phyloP scores from a whole-genome alignment of 164 flowering plant species.

The Litsea cubeba region DNA sequence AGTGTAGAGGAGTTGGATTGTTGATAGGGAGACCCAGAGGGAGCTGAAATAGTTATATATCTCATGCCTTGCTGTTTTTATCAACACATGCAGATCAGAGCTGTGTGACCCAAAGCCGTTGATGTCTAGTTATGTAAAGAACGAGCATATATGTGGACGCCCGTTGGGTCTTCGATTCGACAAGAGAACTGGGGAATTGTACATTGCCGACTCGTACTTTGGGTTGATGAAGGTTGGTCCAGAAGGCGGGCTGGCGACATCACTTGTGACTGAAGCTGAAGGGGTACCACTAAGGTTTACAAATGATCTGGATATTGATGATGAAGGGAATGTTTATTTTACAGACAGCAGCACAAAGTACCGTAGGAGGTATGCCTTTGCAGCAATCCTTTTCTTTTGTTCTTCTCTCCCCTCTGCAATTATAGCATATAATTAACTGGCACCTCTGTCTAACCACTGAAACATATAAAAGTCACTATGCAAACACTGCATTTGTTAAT shows the following conservation, averaged over 20 bases:
- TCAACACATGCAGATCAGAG: constrained; percentile 21
- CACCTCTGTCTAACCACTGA: too few species aligned
- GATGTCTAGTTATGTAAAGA: constrained; percentile 51
- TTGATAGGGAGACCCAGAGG: too few species aligned
- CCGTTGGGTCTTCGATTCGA: constrained; percentile 88
- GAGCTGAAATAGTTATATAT: too few species aligned
- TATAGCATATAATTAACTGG: too few species aligned
- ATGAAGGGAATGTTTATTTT: constrained; percentile 81
- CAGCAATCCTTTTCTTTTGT: too few species aligned
- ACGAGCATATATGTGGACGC: constrained; percentile 94
- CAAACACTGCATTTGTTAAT: too few species aligned
- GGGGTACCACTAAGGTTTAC: constrained; percentile 79
- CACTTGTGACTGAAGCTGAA: constrained; percentile 68
- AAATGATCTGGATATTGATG: constrained; percentile 87
- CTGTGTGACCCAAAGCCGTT: constrained; percentile 69
- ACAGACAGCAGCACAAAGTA: constrained; percentile 83
- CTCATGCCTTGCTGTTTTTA: too few species aligned
- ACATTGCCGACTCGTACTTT: constrained; percentile 93
- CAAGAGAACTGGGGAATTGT: constrained; percentile 82
- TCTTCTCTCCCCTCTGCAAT: too few species aligned
- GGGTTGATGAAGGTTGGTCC: constrained; percentile 93
- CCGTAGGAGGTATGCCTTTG: constrained; percentile 59
- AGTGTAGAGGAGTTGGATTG: too few species aligned
- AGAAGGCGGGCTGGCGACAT: constrained; percentile 84
- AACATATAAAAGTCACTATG: too few species aligned